A percentile compares a stretch with the other conserved stretches of the same genome.
Evolutionary conservation across 116 monocot genomes (phyloP).

Genomic region (Papilionanthe hybrid): DNA sequence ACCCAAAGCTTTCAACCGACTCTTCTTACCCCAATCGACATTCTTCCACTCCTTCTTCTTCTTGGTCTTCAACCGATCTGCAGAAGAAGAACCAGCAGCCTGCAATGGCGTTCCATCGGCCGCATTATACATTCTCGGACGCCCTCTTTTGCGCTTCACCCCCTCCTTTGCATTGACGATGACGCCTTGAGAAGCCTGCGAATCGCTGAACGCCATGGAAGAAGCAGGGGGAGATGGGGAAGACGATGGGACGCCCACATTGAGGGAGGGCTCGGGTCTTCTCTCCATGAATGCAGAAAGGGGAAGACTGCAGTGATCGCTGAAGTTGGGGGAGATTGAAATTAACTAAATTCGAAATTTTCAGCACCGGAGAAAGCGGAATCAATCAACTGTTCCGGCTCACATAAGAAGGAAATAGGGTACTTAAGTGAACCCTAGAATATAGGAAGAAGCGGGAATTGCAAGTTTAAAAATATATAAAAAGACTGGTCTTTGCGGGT

Average conservation of each 20-base stretch:
- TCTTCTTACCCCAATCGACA: constrained; percentile 20
- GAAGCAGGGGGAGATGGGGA: constrained; percentile 8
- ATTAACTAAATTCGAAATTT: background rate
- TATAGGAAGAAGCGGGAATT: background rate
- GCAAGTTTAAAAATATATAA: background rate
- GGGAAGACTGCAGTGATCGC: background rate
- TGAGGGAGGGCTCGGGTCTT: constrained; percentile 37
- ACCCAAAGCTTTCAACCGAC: constrained; percentile 29
- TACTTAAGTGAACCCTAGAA: background rate
- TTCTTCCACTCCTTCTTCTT: constrained; percentile 22
- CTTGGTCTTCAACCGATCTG: constrained; percentile 6
- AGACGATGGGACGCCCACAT: constrained; percentile 13
- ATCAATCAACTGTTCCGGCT: background rate
- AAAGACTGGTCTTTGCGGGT: background rate
- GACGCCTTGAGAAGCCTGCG: background rate
- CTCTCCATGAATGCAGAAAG: constrained; percentile 18
- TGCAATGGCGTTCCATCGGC: constrained; percentile 24
- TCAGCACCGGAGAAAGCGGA: background rate
- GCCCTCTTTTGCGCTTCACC: constrained; percentile 71
- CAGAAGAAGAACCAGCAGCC: background rate
- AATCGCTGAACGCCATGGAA: constrained; percentile 4
- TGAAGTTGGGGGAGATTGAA: background rate
- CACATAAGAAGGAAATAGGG: background rate
- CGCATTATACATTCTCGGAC: constrained; percentile 73
- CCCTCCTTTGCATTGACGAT: constrained; percentile 11